Evolutionary conservation across 352 stramenopile species (phyloP), one percentile per base, ranked within the genome.

Genomic region (Aphanomyces euteiches): DNA sequence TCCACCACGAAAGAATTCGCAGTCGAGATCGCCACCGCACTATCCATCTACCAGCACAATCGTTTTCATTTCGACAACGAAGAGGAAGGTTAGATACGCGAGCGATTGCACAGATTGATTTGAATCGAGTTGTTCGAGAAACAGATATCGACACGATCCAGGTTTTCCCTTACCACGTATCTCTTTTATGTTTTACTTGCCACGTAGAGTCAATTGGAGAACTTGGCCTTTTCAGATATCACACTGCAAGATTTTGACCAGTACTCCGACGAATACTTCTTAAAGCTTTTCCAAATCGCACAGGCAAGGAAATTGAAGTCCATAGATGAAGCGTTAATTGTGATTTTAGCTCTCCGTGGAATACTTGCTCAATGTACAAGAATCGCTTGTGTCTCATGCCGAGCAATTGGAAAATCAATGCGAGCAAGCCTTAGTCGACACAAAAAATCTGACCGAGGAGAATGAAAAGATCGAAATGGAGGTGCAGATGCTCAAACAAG

Each of bases 271-370:
- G 77, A 79, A 13, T 92, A 94, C 67, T 94, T 94, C 61, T 79
- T 94, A 39, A 94, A 94, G 63, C 66, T 94, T 7, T 94, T 94
- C 67, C 86, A 94, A 70, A 88, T 94, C 67, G 79, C 86, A 3
- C 85, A 93, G 81, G 85, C 90, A 38, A 50, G 17, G 5, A 56
- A 7, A 37, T 17, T 17, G 5, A 37, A 67, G 37, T 39, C n/a
- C 37, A 39, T 4, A 37, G 13, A 21, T 56, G 7, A 43, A 28
- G 37, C 34, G 15, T 41, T 36, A 21, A 40, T 69, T n/a, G 7
- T 19, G 1, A 63, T 39, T 65, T 39, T 64, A 93, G 86, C 60
- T 94, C 61, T 92, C 85, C 13, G 73, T 94, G 47, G 86, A 94
- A 73, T 92, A 94, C 64, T 47, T 94, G 6, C 76, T 94, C 56